Percentiles rank a stretch among this genome's conserved stretches.
phyloP scores from a whole-genome alignment of 768 basidiomycete species.

The Mycena rebaudengoi region DNA sequence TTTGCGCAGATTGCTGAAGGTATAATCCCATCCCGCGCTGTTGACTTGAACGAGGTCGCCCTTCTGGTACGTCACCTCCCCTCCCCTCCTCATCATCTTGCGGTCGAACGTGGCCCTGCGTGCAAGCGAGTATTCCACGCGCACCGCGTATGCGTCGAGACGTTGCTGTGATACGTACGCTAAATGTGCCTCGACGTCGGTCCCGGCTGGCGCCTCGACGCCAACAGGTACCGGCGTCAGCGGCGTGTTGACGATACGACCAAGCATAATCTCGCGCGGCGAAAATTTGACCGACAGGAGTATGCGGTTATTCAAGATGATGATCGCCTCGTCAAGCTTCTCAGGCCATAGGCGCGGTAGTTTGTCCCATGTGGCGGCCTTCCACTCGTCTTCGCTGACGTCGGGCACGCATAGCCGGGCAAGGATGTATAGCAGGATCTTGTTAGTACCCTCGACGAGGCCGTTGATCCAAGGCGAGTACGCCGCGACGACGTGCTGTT shows the following conservation, averaged over 20 bases:
- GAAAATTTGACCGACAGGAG: too few relatives aligned
- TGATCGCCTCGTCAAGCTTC: slow-evolving; percentile 4
- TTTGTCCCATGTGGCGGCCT: not conserved
- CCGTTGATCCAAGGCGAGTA: slow-evolving; percentile 39
- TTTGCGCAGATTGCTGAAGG: slow-evolving; percentile 35
- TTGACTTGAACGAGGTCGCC: slow-evolving; percentile 41
- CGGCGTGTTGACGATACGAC: too few relatives aligned
- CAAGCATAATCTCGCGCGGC: too few relatives aligned
- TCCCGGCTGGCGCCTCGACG: too few relatives aligned
- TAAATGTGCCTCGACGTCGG: too few relatives aligned
- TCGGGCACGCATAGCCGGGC: slow-evolving; percentile 27
- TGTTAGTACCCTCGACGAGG: slow-evolving; percentile 32
- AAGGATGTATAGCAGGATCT: slow-evolving; percentile 26
- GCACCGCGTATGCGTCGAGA: too few relatives aligned
- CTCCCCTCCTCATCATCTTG: too few relatives aligned
- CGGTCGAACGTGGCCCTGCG: too few relatives aligned
- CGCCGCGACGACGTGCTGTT: slow-evolving; percentile 17
- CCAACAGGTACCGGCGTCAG: too few relatives aligned
- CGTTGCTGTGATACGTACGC: too few relatives aligned
- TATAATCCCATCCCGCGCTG: slow-evolving; percentile 30
- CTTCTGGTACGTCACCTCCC: slow-evolving; percentile 32
- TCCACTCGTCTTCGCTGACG: slow-evolving; percentile 17
- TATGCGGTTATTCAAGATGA: slow-evolving; percentile 31
- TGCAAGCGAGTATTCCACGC: too few relatives aligned
- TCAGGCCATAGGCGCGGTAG: slow-evolving; percentile 32